A percentile compares a stretch with the other conserved stretches of the same genome.
phyloP scores from a whole-genome alignment of 1,139 yeast genomes.

The Blastobotrys ciferrii region DNA sequence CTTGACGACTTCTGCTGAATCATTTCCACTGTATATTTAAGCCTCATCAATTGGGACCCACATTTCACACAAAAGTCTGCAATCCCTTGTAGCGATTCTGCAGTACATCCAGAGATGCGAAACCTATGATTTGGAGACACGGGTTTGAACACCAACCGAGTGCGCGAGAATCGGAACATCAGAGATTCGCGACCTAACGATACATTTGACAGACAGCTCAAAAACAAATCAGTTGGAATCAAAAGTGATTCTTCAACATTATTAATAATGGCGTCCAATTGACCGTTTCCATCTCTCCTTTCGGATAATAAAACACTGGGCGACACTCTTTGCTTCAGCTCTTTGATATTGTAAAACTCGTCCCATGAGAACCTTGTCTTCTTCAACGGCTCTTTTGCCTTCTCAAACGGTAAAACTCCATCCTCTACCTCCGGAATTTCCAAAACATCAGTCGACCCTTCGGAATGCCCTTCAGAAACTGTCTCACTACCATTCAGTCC shows the following conservation, averaged over 20 bases:
- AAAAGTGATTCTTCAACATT: conserved; percentile 9
- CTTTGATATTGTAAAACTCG: conserved; percentile 7
- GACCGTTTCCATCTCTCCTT: background rate
- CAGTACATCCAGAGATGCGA: conserved; percentile 25
- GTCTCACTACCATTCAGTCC: background rate
- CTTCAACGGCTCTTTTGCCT: background rate
- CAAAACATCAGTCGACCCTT: background rate
- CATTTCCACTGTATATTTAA: conserved; percentile 25
- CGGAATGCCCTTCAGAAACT: background rate
- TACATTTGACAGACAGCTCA: conserved; percentile 20
- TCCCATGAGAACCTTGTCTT: conserved; percentile 13
- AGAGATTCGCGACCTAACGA: conserved; percentile 26
- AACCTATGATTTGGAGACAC: conserved; percentile 11
- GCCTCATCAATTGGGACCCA: conserved; percentile 31
- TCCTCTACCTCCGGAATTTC: background rate
- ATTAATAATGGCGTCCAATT: conserved; percentile 7
- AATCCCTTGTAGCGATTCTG: conserved; percentile 19
- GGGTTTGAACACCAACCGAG: conserved; percentile 20
- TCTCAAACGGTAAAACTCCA: background rate
- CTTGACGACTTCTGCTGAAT: conserved; percentile 19
- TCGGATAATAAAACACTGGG: background rate
- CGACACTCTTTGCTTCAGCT: background rate
- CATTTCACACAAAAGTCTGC: conserved; percentile 23
- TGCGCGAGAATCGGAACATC: conserved; percentile 21
- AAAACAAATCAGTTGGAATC: conserved; percentile 14